Evolutionary conservation across 768 basidiomycete species (phyloP).

Genomic region (Leccinum longicurvipes): DNA sequence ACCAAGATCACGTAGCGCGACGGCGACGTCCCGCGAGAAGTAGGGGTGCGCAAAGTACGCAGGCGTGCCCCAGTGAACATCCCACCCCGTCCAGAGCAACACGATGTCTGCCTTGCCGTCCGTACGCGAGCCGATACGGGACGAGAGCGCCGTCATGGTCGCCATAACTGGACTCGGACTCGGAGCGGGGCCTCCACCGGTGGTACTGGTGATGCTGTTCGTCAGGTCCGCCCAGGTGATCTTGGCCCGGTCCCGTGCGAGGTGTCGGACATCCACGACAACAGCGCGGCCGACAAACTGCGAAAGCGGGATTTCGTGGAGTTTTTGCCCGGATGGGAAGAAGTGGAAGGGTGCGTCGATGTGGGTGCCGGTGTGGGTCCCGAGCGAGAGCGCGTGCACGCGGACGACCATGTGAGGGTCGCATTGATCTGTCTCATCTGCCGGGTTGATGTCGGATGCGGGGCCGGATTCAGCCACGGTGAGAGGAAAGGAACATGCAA

Average conservation of each 20-base stretch:
- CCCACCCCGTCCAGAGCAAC: slow-evolving; percentile 70
- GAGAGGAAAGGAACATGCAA: slow-evolving; percentile 19
- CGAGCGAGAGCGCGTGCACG: slow-evolving; percentile 43
- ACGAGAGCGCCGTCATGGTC: neutral
- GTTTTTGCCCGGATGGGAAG: slow-evolving; percentile 49
- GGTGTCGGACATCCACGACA: slow-evolving; percentile 50
- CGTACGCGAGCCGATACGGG: slow-evolving; percentile 22
- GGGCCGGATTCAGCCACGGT: neutral
- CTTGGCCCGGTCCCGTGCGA: slow-evolving; percentile 38
- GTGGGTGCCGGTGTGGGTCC: slow-evolving; percentile 77
- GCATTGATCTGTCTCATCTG: neutral
- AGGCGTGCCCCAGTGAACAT: slow-evolving; percentile 45
- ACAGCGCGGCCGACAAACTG: slow-evolving; percentile 54
- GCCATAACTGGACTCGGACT: neutral
- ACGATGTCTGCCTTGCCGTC: slow-evolving; percentile 38
- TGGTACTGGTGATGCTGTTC: neutral
- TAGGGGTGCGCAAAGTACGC: slow-evolving; percentile 65
- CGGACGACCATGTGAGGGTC: slow-evolving; percentile 17
- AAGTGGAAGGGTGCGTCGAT: slow-evolving; percentile 79
- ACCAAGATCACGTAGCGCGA: slow-evolving; percentile 46
- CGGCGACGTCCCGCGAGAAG: slow-evolving; percentile 52
- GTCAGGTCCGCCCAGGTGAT: slow-evolving; percentile 50
- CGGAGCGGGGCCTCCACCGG: neutral
- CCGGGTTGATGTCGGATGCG: slow-evolving; percentile 13
- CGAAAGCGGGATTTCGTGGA: slow-evolving; percentile 56